Percentiles rank a stretch among this genome's conserved stretches.
These are phyloP conservation scores for Lentinus tigrinus DNA, from an alignment of 768 basidiomycete species.

Conservation along the genomic window DNA sequence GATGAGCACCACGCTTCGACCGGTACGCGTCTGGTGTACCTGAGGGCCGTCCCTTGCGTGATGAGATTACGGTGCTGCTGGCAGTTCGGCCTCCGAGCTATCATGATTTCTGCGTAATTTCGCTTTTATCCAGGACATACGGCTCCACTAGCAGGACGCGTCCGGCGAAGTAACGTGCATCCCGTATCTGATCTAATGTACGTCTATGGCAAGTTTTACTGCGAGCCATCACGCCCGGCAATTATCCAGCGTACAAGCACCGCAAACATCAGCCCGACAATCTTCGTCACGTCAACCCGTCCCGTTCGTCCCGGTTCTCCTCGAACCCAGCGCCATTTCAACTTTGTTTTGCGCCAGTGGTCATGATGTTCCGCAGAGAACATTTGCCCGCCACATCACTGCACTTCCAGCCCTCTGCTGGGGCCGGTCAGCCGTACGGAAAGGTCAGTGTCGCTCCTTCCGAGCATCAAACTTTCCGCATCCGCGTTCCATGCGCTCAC, in stretches of 20 bases:
- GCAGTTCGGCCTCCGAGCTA: not conserved
- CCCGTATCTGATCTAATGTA: too few relatives aligned
- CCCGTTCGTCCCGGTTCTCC: too few relatives aligned
- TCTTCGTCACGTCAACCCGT: too few relatives aligned
- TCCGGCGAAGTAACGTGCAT: not conserved
- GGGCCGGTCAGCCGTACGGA: not conserved
- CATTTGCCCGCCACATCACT: not conserved
- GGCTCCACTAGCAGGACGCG: not conserved
- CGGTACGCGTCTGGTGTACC: not conserved
- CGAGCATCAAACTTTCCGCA: conserved; percentile 7
- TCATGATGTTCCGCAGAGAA: not conserved
- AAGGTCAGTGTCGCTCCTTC: conserved; percentile 3
- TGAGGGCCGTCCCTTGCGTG: not conserved
- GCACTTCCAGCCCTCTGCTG: not conserved
- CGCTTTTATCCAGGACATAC: not conserved
- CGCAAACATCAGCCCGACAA: too few relatives aligned
- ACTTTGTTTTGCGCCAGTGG: too few relatives aligned
- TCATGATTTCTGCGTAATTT: not conserved
- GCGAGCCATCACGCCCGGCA: too few relatives aligned
- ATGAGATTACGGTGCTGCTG: not conserved
- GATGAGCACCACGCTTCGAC: not conserved
- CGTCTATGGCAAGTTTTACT: too few relatives aligned
- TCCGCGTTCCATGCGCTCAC: conserved; percentile 9
- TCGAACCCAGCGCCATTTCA: too few relatives aligned
- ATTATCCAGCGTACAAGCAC: too few relatives aligned